These are phyloP conservation scores for Conoideocrella luteorostrata DNA, from an alignment of 2,329 filamentous ascomycete species.

Conservation along the genomic window DNA sequence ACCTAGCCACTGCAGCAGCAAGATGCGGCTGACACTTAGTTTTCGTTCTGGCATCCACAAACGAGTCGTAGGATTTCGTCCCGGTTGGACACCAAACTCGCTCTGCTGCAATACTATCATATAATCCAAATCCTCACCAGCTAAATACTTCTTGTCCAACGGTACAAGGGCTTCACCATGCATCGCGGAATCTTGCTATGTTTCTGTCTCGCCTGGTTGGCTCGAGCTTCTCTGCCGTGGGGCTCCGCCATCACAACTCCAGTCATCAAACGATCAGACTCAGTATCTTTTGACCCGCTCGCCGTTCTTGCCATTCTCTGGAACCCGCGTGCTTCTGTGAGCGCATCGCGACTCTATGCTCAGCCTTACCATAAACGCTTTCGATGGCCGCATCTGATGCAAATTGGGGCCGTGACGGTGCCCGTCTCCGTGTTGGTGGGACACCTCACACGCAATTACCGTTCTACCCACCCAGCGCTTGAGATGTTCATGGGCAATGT, in stretches of 20 bases:
- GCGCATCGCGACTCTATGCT: conserved; percentile 2
- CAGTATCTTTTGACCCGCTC: conserved; percentile 3
- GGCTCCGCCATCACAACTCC: background rate
- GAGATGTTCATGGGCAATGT: too few species aligned
- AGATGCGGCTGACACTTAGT: too few species aligned
- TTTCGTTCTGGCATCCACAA: too few species aligned
- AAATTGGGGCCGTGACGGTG: conserved; percentile 3
- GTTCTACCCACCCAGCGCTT: conserved; percentile 2
- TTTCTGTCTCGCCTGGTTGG: background rate
- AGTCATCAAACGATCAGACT: background rate
- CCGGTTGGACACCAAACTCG: too few species aligned
- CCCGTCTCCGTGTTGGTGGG: conserved; percentile 3
- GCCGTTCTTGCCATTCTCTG: conserved; percentile 6
- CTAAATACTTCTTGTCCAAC: too few species aligned
- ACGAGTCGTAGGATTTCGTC: too few species aligned
- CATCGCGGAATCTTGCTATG: background rate
- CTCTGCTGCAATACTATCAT: too few species aligned
- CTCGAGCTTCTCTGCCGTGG: conserved; percentile 2
- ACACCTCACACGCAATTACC: conserved; percentile 3
- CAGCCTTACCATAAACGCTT: conserved; percentile 1
- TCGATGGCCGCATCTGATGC: conserved; percentile 6
- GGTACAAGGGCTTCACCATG: background rate
- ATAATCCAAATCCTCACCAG: too few species aligned
- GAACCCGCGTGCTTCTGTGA: conserved; percentile 6
- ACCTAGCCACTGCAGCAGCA: too few species aligned